These are phyloP conservation scores for Camellia sinensis DNA, from an alignment of 148 eudicot species.

Conservation along the genomic window DNA sequence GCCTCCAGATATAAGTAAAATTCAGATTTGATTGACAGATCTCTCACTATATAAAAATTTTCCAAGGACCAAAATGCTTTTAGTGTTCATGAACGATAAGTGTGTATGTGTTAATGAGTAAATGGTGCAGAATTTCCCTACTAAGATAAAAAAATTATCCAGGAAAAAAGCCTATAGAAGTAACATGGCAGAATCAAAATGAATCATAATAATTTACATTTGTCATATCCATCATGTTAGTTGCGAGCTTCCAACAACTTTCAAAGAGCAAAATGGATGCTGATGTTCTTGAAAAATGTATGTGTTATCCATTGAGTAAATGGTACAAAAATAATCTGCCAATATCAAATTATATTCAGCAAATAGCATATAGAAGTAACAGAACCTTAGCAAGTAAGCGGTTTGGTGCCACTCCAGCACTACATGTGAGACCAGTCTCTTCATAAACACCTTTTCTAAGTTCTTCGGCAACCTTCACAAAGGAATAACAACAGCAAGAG, in stretches of 20 bases:
- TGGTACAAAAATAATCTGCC: background rate
- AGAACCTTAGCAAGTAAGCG: constrained; percentile 92
- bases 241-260: background rate
- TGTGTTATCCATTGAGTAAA: background rate
- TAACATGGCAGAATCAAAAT: background rate
- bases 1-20: no score
- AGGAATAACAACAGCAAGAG: constrained; percentile 6
- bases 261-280: background rate
- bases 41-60: no score
- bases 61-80: no score
- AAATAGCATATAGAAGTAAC: background rate
- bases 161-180: no score
- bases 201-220: no score
- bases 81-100: no score
- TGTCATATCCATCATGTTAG: no score
- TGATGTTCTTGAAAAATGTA: background rate
- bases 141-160: no score
- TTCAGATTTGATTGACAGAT: no score
- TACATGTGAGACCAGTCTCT: constrained; percentile 95
- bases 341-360: background rate
- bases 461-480: constrained; percentile 82
- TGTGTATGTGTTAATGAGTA: no score
- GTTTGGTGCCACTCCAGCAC: constrained; percentile 95
- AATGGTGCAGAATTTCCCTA: no score
- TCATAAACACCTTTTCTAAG: constrained; percentile 65